Evolutionary conservation across 2,329 filamentous ascomycete genomes (phyloP), one percentile per base, ranked within the genome.

Genomic region (Fusarium metavorans): DNA sequence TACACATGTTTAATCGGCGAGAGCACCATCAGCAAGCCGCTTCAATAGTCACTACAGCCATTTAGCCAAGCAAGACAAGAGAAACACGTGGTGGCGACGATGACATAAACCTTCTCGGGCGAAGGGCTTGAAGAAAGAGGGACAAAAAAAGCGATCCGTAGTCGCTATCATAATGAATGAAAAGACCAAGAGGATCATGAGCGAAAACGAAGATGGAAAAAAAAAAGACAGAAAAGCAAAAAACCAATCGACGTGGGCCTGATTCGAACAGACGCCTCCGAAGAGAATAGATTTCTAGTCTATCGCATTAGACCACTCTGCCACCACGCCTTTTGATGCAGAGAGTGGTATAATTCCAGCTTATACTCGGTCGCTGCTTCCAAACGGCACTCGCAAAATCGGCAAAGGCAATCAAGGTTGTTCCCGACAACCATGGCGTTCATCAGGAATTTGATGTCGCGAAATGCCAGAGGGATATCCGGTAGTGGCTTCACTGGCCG

Each of bases 291-390:
- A 57, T 57, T 57, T 57, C 54, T 57, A 57, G 54, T 57, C 54
- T 57, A 57, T 57, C 54, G 54, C 54, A 57, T 57, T 57, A 57
- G 54, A 57, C 54, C 54, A 57, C 54, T 57, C 54, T 57, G 54
- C 54, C 54, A 57, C 54, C 54, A 25, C 54, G 54, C 54, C 34
- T 58, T 7, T 58, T n/a, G 34, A 13, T 39, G 27, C 9, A 4
- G 11, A 18, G 8, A 10, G 4, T 13, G 5, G 14, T 16, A 8
- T 11, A 35, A 56, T 56, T 1, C n/a, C 16, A 6, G 2, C 3
- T 13, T 4, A 45, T 45, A 23, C 0, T 8, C 6, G 7, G 20
- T 11, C 5, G 11, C 7, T 45, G 11, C 4, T 23, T 14, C 5
- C 6, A 23, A 20, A 20, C 20, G 20, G 20, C 20, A 20, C 34